Percentiles rank a stretch among this genome's conserved stretches.
Evolutionary conservation across 352 stramenopile species (phyloP).

Genomic region (Globisporangium mamillatum): DNA sequence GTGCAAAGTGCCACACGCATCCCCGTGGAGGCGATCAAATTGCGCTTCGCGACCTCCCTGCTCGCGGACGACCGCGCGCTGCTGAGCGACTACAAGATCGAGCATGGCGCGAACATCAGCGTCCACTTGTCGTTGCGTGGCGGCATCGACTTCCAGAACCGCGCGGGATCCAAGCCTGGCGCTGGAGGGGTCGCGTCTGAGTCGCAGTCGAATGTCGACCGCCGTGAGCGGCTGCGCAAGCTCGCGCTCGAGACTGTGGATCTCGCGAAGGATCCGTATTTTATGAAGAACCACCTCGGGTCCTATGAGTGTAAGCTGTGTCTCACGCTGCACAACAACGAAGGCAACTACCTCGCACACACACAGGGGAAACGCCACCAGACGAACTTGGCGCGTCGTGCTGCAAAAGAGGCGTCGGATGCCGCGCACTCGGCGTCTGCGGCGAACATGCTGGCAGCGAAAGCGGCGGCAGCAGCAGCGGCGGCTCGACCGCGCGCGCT

Average conservation of each 20-base stretch:
- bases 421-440: constrained; percentile 44
- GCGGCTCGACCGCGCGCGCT: constrained; percentile 73
- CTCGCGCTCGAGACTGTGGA: constrained; percentile 99
- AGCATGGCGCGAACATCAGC: constrained; percentile 19
- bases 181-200: constrained; percentile 73
- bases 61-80: constrained; percentile 21
- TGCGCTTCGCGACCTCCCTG: constrained; percentile 23
- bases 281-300: constrained; percentile 99
- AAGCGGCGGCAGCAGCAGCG: constrained; percentile 37
- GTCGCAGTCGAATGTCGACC: constrained; percentile 88
- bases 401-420: constrained; percentile 77
- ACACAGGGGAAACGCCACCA: constrained; percentile 99
- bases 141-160: constrained; percentile 86
- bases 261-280: constrained; percentile 99
- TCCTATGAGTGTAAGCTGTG: constrained; percentile 99
- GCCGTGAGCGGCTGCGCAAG: constrained; percentile 95
- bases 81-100: constrained; percentile 19
- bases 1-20: constrained; percentile 22
- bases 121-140: constrained; percentile 19
- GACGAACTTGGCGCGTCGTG: constrained; percentile 92
- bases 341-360: constrained; percentile 99
- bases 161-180: constrained; percentile 78
- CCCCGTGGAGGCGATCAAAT: constrained; percentile 16
- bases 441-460: constrained; percentile 41
- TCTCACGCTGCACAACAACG: constrained; percentile 98